phyloP scores from a whole-genome alignment of 352 stramenopile genomes.

The Plasmopara halstedii region DNA sequence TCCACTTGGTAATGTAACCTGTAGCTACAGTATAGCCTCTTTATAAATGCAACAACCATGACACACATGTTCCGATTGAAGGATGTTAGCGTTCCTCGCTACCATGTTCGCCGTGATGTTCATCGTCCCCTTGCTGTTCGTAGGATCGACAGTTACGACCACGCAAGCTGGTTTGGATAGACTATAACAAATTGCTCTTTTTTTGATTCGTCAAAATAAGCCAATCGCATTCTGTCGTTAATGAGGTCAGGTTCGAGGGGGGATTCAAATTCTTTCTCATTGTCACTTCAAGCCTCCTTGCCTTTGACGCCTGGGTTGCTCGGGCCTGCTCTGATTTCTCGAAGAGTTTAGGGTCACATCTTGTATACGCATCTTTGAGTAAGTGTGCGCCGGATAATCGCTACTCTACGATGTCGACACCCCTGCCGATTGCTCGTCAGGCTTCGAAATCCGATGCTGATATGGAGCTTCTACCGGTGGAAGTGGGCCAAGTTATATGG shows the following conservation, averaged over 20 bases:
- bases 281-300: conserved; percentile 35
- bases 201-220: background rate
- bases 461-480: conserved; percentile 64
- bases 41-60: conserved; percentile 27
- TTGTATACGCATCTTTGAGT: background rate
- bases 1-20: conserved; percentile 1
- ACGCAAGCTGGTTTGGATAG: conserved; percentile 1
- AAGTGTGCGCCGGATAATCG: background rate
- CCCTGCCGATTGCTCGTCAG: conserved; percentile 59
- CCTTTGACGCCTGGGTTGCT: conserved; percentile 6
- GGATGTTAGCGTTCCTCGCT: conserved; percentile 3
- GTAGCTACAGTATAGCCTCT: conserved; percentile 7
- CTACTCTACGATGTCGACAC: conserved; percentile 43
- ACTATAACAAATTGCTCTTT: conserved; percentile 1
- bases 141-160: background rate
- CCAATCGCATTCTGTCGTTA: conserved; percentile 12
- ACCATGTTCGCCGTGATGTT: conserved; percentile 7
- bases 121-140: conserved; percentile 2
- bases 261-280: conserved; percentile 13
- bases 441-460: conserved; percentile 58
- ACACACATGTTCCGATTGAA: background rate
- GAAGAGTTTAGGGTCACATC: too few relatives aligned
- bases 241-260: conserved; percentile 6
- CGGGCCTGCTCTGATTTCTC: background rate
- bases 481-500: conserved; percentile 67